Percentiles rank a stretch among this genome's conserved stretches.
Evolutionary conservation across 805 yeast genomes (phyloP).

Genomic region (Kurtzmaniella cleridarum): DNA sequence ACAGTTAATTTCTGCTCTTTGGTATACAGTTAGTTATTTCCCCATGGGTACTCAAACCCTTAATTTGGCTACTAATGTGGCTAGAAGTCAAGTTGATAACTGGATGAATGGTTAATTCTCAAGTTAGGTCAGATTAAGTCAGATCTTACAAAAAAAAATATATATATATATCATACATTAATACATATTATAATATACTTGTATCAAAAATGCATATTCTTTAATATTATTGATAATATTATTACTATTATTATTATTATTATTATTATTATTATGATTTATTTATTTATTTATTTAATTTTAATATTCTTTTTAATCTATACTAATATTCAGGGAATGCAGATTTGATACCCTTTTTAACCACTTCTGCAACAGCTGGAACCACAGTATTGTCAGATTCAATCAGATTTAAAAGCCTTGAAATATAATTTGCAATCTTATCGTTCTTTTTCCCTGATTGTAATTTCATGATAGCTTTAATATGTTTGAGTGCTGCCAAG

Average conservation of each 20-base stretch:
- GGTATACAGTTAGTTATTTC: constrained; percentile 44
- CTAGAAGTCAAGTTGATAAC: constrained; percentile 38
- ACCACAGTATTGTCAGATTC: constrained; percentile 26
- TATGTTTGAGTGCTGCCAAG: constrained; percentile 39
- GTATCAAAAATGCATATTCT: too few relatives aligned
- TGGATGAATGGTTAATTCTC: constrained; percentile 30
- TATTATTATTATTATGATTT: too few relatives aligned
- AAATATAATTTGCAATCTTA: constrained; percentile 28
- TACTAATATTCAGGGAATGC: constrained; percentile 28
- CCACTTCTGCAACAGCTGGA: constrained; percentile 40
- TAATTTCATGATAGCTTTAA: constrained; percentile 29
- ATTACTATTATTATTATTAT: too few relatives aligned
- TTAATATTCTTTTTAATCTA: too few relatives aligned
- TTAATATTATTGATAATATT: too few relatives aligned
- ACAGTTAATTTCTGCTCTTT: constrained; percentile 35
- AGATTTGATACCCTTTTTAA: constrained; percentile 28
- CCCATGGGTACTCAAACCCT: constrained; percentile 43
- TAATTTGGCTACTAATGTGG: constrained; percentile 37
- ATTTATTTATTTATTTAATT: too few relatives aligned
- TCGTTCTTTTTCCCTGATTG: constrained; percentile 16
- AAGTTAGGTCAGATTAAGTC: too few relatives aligned
- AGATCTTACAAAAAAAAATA: too few relatives aligned
- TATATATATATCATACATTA: too few relatives aligned
- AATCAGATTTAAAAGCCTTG: constrained; percentile 22
- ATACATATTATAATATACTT: too few relatives aligned